Conservation (phyloP, 306 rosid species). For the Vachellia pachyceras region DNA sequence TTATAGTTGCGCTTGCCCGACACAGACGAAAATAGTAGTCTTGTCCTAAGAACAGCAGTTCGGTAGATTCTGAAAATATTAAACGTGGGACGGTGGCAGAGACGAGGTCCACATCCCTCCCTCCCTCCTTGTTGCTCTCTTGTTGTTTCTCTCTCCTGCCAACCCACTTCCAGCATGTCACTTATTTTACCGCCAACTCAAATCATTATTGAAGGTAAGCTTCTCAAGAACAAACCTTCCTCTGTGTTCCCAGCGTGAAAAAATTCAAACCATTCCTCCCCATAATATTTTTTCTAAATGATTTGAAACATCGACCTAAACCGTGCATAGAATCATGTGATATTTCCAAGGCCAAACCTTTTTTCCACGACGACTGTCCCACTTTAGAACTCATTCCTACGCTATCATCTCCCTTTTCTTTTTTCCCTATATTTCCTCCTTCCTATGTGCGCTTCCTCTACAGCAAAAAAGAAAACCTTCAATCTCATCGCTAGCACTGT, state of each 20-base stretch:
- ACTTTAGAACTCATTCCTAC: constrained; percentile 40
- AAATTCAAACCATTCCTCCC: neutral
- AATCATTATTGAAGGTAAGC: constrained; percentile 39
- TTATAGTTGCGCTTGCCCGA: constrained; percentile 34
- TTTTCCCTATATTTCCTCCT: neutral
- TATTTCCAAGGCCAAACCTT: constrained; percentile 46
- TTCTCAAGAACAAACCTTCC: neutral
- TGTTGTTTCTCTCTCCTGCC: constrained; percentile 44
- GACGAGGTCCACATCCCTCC: neutral
- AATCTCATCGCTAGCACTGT: constrained; percentile 3
- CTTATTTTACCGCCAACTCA: neutral
- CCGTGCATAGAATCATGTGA: constrained; percentile 54
- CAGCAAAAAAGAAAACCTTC: neutral
- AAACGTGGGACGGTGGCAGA: constrained; percentile 42
- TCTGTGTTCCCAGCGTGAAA: neutral
- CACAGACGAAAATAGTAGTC: constrained; percentile 41
- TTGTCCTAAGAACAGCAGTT: constrained; percentile 33
- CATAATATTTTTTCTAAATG: constrained; percentile 3
- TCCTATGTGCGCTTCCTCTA: neutral
- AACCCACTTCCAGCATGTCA: constrained; percentile 58
- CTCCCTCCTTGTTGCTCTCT: constrained; percentile 5
- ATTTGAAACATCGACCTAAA: constrained; percentile 7
- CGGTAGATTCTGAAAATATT: constrained; percentile 37
- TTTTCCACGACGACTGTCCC: constrained; percentile 53
- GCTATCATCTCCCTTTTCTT: neutral